Base-by-base conservation (phyloP, 2,329 filamentous ascomycete species). In the Aspergillus sp. region DNA sequence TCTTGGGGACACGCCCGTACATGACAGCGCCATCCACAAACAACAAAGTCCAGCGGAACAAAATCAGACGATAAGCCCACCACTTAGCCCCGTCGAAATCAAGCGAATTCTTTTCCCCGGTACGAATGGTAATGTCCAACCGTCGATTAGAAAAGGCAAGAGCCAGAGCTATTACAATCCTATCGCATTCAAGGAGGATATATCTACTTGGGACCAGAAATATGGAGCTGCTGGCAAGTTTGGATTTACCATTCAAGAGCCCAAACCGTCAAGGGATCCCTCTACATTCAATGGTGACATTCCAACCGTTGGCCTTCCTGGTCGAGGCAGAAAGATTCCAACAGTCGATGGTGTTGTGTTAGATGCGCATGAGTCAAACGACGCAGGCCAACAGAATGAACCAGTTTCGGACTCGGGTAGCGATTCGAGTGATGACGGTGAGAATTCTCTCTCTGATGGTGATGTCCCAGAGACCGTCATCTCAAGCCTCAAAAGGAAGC, bases 161-260 rank as follows among this genome's bases (percentile, higher is more conserved):
- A 63, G 66, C 26, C 70, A 74, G 42, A 79, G 77, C 53, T 72
- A 74, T 44, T 84, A 82, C 57, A 69, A 75, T 36, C 77, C 81
- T 0, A 69, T 84, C 7, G 59, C 66, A 8, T 85, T 85, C 62
- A 76, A 74, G 56, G 69, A 71, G 33, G 76, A 73, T 47, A 62
- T 82, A 50, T 69, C 70, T 36, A 59, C 73, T 20, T 76, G 78
- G 50, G 78, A 82, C 60, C 69, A 77, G 19, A 84, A 82, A 60
- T 85, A 84, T 65, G 70, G 73, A 38, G 53, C 69, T 43, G 66
- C 73, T 30, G 79, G 79, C 8, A 76, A 75, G 45, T 82, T 74
- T 52, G 71, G 69, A 59, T 74, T 76, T 43, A 54, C 61, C 16
- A 47, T 58, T 30, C 51, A 56, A 9, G 50, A 43, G 3, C 44